Conservation (phyloP, 352 stramenopile species). For the Globisporangium nunn region DNA sequence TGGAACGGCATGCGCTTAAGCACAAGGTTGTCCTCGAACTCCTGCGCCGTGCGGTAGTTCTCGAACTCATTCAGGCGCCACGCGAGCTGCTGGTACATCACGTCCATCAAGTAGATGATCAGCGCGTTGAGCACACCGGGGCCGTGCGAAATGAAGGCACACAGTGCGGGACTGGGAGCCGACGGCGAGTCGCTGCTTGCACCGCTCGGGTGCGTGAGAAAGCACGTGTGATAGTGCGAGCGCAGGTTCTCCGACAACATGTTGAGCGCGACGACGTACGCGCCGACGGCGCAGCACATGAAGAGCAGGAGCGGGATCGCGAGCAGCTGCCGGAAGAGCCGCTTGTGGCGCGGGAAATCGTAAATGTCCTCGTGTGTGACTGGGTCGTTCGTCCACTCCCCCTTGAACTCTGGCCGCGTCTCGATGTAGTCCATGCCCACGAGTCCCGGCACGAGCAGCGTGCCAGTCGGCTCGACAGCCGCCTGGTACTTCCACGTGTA, state of each 20-base stretch:
- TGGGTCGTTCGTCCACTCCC: constrained; percentile 65
- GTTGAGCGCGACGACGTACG: constrained; percentile 59
- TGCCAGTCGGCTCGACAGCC: no score
- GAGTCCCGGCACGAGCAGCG: constrained; percentile 22
- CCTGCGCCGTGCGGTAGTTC: constrained; percentile 87
- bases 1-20: constrained; percentile 98
- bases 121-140: constrained; percentile 74
- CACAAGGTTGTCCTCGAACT: constrained; percentile 91
- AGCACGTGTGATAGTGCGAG: constrained; percentile 23
- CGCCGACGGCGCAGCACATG: constrained; percentile 39
- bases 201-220: no score
- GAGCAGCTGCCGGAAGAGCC: constrained; percentile 47
- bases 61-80: constrained; percentile 92
- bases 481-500: constrained; percentile 43
- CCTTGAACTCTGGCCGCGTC: constrained; percentile 83
- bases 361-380: constrained; percentile 65
- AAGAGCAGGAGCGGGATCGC: constrained; percentile 43
- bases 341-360: constrained; percentile 29
- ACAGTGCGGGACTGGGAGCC: no score
- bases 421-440: constrained; percentile 66
- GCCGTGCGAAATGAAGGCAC: constrained; percentile 27
- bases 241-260: constrained; percentile 29
- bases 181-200: no score
- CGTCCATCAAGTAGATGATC: constrained; percentile 92
- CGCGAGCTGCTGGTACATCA: constrained; percentile 87